Base-by-base conservation (phyloP, 768 basidiomycete species). In the Epithele typhae region DNA sequence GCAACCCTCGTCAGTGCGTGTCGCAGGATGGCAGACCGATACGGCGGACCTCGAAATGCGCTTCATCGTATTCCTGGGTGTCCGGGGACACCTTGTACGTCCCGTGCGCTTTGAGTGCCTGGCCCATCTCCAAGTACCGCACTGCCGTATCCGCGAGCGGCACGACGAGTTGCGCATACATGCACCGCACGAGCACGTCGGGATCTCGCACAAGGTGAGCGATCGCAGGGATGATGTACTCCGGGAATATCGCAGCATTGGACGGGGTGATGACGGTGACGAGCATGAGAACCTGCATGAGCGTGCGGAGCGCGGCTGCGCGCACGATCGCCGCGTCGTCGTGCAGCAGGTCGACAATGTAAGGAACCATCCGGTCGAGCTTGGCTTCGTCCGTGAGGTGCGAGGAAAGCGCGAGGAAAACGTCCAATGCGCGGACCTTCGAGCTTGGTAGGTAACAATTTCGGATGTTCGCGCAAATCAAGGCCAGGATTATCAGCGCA, bases 371-470 rank as follows among this genome's bases (percentile, higher is more conserved):
- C 2, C 94, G 80, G 61, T 99, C 96, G 42, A 97, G 68, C 62
- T 94, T 94, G 3, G 93, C 92, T 64, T 97, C 96, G 59, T 98
- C 96, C 0, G 91, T 91, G 27, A 98, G 71, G 56, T 87, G 86
- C 10, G 78, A 76, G 7, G 80, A 76, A 14, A 98, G 70, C 1
- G 89, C 88, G 21, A 96, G 74, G 46, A 96, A 85, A 4, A 95
- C 75, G 57, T 97, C 92, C 38, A 98, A 66, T 1, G 86, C 89
- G 27, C 79, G 82, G 19, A 94, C 68, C 65, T 92, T 92, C 17
- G 92, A 93, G 21, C 87, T 86, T 0, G 95, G 91, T 0, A 92
- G 73, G 9, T 74, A 68, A 58, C 90, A 95, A 55, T 92, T 94
- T 27, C 96, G 80, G 19, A 97, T 78, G 56, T 94, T 94, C 14